Conservation (phyloP, 495 filamentous ascomycete species). For the Aspergillus taichungensis region DNA sequence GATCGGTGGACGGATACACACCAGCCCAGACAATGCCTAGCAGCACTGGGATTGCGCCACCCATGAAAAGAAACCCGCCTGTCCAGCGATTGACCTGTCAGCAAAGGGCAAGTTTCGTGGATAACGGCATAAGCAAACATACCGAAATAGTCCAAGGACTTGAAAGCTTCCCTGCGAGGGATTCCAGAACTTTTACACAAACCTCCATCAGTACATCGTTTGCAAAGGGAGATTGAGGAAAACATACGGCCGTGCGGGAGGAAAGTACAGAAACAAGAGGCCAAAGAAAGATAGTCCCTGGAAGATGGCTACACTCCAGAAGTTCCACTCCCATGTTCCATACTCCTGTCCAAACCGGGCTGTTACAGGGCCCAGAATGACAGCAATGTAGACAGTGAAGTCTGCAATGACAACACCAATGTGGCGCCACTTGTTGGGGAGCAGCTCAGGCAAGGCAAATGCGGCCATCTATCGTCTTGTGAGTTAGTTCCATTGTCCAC, state of each 20-base stretch:
- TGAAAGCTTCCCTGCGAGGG: constrained; percentile 14
- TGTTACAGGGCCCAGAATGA: constrained; percentile 18
- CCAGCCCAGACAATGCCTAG: constrained; percentile 21
- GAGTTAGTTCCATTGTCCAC: background rate
- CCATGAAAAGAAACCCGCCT: constrained; percentile 17
- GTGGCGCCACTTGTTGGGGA: constrained; percentile 21
- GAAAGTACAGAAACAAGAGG: constrained; percentile 15
- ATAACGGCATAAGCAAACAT: background rate
- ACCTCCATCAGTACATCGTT: background rate
- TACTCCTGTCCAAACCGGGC: constrained; percentile 17
- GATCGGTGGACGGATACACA: constrained; percentile 15
- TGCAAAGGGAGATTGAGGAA: no score
- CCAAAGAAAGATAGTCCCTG: constrained; percentile 16
- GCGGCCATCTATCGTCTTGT: constrained; percentile 13
- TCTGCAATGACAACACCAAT: constrained; percentile 19
- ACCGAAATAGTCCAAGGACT: constrained; percentile 18
- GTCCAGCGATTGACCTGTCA: no score
- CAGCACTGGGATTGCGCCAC: constrained; percentile 15
- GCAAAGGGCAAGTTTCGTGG: no score
- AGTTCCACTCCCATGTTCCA: constrained; percentile 16
- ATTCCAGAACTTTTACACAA: constrained; percentile 8
- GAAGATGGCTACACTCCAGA: constrained; percentile 18
- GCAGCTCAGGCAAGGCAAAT: constrained; percentile 19
- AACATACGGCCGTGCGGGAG: constrained; percentile 17
- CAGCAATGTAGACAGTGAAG: constrained; percentile 18